phyloP scores from a whole-genome alignment of 2,329 filamentous ascomycete genomes.

The Claviceps spartinae region DNA sequence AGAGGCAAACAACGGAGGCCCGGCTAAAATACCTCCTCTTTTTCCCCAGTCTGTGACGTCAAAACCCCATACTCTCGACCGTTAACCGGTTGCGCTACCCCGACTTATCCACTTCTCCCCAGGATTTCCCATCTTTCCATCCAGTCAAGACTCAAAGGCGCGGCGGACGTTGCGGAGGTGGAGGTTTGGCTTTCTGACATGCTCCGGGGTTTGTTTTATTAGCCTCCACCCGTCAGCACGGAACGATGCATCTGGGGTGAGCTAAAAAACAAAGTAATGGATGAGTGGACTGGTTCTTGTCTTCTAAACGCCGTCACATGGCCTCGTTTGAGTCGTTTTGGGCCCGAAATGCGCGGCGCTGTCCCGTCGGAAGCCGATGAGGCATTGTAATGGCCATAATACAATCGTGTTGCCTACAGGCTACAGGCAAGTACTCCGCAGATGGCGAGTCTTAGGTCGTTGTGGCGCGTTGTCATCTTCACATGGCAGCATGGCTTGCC shows the following conservation, averaged over 20 bases:
- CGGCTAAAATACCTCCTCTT: neutral
- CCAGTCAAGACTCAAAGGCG: neutral
- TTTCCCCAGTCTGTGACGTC: neutral
- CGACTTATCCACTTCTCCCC: neutral
- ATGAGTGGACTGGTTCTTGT: no score
- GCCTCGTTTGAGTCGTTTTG: no score
- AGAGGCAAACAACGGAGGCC: neutral
- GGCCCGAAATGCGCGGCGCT: no score
- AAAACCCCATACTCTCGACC: neutral
- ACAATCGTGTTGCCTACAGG: no score
- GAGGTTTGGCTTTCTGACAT: neutral
- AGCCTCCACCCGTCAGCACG: neutral
- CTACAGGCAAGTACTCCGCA: no score
- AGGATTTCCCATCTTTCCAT: neutral
- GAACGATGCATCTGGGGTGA: neutral
- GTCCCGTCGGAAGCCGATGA: no score
- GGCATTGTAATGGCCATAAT: no score
- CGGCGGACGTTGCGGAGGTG: neutral
- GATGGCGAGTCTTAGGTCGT: no score
- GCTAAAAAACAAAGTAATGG: no score
- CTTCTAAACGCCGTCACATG: no score
- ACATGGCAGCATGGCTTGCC: no score
- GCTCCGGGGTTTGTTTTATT: neutral
- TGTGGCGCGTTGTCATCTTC: no score
- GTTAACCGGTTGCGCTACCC: neutral